A percentile compares a stretch with the other conserved stretches of the same genome.
Evolutionary conservation across 805 yeast genomes (phyloP).

Genomic region (Saturnispora kantuleensis): DNA sequence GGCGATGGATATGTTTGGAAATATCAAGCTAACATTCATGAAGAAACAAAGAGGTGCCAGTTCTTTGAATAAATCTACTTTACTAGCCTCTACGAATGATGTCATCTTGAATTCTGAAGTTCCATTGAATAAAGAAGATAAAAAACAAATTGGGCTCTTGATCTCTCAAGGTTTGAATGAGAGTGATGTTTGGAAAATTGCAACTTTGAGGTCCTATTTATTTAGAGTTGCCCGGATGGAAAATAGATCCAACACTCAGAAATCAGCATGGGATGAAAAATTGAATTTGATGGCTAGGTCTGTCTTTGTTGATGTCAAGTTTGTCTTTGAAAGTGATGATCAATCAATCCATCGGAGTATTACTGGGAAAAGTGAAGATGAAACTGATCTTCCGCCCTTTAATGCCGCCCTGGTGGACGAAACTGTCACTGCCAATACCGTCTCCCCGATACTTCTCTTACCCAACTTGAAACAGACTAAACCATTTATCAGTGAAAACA

Average conservation of each 20-base stretch:
- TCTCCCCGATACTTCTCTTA: background rate
- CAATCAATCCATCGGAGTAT: too few relatives aligned
- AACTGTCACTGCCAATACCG: background rate
- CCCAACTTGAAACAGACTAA: conserved; percentile 4
- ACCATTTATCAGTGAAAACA: conserved; percentile 12
- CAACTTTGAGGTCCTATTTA: conserved; percentile 59
- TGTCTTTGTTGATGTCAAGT: conserved; percentile 38
- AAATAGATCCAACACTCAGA: background rate
- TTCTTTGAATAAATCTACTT: conserved; percentile 13
- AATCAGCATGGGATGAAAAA: background rate
- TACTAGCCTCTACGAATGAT: conserved; percentile 22
- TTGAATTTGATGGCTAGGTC: conserved; percentile 36
- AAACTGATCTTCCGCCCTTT: background rate
- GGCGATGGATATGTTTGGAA: conserved; percentile 36
- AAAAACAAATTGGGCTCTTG: conserved; percentile 62
- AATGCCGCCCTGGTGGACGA: background rate
- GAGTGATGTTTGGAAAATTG: conserved; percentile 75
- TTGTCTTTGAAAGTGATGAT: conserved; percentile 13
- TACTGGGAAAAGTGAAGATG: background rate
- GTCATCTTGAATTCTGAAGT: conserved; percentile 34
- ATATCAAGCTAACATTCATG: conserved; percentile 28
- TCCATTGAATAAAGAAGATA: conserved; percentile 56
- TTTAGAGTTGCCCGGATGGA: conserved; percentile 40
- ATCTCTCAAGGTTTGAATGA: conserved; percentile 65
- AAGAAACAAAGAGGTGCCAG: conserved; percentile 15